These are phyloP conservation scores for Puya raimondii DNA, from an alignment of 176 grass and related monocot species.

Conservation along the genomic window DNA sequence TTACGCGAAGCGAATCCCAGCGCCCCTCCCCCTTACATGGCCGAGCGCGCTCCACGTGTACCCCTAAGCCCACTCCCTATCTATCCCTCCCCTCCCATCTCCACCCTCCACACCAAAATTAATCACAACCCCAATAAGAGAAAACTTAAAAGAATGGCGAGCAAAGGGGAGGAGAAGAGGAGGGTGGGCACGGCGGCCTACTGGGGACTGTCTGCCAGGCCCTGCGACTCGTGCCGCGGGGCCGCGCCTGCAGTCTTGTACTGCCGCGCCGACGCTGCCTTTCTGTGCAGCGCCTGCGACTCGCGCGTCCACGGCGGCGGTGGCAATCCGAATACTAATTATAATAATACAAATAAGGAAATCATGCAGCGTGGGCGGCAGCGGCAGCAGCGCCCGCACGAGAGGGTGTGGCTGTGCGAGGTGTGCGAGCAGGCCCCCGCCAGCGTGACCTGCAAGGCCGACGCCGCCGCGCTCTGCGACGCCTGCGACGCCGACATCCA, in stretches of 20 bases:
- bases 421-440: constrained; percentile 67
- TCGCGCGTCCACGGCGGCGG: constrained; percentile 29
- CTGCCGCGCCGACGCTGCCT: constrained; percentile 40
- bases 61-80: not conserved
- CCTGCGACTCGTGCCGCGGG: constrained; percentile 47
- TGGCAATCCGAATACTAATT: too few species aligned
- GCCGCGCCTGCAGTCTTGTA: constrained; percentile 48
- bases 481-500: constrained; percentile 77
- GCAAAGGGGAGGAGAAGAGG: constrained; percentile 21
- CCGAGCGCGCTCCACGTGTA: constrained; percentile 25
- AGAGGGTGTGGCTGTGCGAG: constrained; percentile 69
- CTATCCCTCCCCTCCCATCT: not conserved
- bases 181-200: not conserved
- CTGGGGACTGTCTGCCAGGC: constrained; percentile 36
- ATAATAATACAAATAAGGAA: too few species aligned
- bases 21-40: constrained; percentile 16
- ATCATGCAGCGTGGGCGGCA: too few species aligned
- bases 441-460: constrained; percentile 46
- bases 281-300: constrained; percentile 66
- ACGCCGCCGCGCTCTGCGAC: constrained; percentile 56
- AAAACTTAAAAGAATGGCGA: constrained; percentile 22
- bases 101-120: not conserved
- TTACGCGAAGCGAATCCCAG: constrained; percentile 4
- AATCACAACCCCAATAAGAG: not conserved
- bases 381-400: constrained; percentile 20